Evolutionary conservation across 2,329 filamentous ascomycete genomes (phyloP), one percentile per base, ranked within the genome.

Genomic region (Exserohilum turcica): DNA sequence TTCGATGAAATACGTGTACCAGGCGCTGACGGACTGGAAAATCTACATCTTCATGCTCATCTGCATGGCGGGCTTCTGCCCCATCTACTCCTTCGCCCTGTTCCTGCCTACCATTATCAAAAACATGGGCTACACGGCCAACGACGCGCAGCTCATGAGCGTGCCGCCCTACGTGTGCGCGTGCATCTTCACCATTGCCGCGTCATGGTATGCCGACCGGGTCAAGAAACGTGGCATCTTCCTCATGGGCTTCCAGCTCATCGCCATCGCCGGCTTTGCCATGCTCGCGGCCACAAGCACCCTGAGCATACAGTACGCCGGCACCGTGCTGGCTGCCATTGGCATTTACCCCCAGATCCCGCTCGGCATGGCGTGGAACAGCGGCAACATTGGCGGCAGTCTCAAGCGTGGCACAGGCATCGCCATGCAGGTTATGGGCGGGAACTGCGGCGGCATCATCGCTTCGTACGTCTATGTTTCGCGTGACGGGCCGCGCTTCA

Each of bases 381-480:
- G 80, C 28, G 81, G 81, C 60, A 85, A 85, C 60, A 82, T 85
- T 43, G 80, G 80, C 2, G 82, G 81, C 5, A 79, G 78, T 31
- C 70, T 81, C 52, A 84, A 84, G 75, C 76, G 82, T 47, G 80
- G 77, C 37, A 81, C 82, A 8, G 81, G 82, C 13, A 83, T 84
- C 45, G 81, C 81, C 27, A 82, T 84, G 77, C 80, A 83, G 58
- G 78, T 82, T 33, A 81, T 80, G 54, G 78, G 80, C 16, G 79
- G 79, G 4, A 76, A 77, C 19, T 80, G 96, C 43, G 94, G 94
- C 68, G 92, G 92, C 27, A 84, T 96, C n/a, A 81, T 84, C 44
- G 76, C 80, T 1, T 74, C 77, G 4, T 82, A 80, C 56, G 75
- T 83, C 12, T 84, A 80, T 57, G 67, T 78, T 5, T 52, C 72